Conservation (phyloP, 2,329 filamentous ascomycete genomes). For the Cordyceps pruinosa region DNA sequence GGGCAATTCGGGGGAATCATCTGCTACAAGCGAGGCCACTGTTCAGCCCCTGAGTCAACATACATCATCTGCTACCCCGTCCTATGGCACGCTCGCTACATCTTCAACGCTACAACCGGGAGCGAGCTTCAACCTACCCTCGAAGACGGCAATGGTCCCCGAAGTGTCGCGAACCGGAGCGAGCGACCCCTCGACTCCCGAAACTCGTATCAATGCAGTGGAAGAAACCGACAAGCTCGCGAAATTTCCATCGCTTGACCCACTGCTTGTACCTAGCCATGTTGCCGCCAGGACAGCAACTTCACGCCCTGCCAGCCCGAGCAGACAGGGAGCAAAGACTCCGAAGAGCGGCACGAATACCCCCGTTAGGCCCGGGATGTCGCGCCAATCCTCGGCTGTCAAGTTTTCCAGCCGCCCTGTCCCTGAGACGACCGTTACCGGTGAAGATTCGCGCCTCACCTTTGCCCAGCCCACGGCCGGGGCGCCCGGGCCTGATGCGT, state of each 20-base stretch:
- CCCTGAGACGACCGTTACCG: conserved; percentile 60
- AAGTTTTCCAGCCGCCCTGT: conserved; percentile 68
- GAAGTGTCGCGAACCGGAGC: conserved; percentile 12
- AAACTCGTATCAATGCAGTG: background rate
- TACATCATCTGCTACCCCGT: background rate
- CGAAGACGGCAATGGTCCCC: background rate
- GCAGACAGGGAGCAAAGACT: conserved; percentile 14
- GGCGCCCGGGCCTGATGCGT: conserved; percentile 13
- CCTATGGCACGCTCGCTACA: conserved; percentile 9
- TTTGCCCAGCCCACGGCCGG: conserved; percentile 44
- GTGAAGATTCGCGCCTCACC: conserved; percentile 59
- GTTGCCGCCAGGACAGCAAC: background rate
- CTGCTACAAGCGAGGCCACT: background rate
- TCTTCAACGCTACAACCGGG: conserved; percentile 3
- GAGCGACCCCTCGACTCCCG: background rate
- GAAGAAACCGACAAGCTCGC: background rate
- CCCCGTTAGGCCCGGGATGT: conserved; percentile 38
- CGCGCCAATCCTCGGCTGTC: conserved; percentile 45
- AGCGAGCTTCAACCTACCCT: background rate
- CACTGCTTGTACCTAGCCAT: background rate
- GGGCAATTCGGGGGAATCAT: background rate
- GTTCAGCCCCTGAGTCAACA: background rate
- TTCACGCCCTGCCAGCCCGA: conserved; percentile 22
- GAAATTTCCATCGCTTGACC: conserved; percentile 1
- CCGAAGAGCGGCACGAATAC: conserved; percentile 11